phyloP scores from a whole-genome alignment of 495 filamentous ascomycete genomes.

The Xylaria telfairii region DNA sequence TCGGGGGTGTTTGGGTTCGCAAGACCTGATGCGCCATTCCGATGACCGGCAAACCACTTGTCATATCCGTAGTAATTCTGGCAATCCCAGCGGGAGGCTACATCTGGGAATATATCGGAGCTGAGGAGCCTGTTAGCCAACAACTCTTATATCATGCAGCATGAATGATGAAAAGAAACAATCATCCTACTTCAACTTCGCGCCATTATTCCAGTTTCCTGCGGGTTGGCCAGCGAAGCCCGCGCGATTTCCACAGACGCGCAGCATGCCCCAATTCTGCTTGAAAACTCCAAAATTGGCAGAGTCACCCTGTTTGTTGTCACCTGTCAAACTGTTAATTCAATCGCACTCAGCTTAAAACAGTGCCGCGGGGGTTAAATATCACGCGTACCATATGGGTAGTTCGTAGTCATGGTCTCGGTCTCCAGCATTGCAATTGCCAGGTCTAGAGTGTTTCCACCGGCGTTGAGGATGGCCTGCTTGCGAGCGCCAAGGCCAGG shows the following conservation, averaged over 20 bases:
- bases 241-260: background rate
- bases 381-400: background rate
- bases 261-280: conserved; percentile 7
- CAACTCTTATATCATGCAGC: background rate
- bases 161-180: background rate
- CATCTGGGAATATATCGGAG: background rate
- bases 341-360: background rate
- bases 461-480: background rate
- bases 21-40: background rate
- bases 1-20: background rate
- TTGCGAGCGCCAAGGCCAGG: conserved; percentile 7
- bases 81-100: conserved; percentile 4
- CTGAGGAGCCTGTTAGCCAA: background rate
- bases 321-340: background rate
- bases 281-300: conserved; percentile 10
- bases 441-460: background rate
- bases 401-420: background rate
- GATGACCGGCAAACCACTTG: background rate
- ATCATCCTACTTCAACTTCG: background rate
- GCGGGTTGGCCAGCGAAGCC: background rate
- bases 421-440: conserved; percentile 12
- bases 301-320: background rate
- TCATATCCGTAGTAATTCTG: background rate
- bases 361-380: background rate
- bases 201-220: background rate